phyloP scores from a whole-genome alignment of 2,329 filamentous ascomycete genomes.

The Epichloe festucae region DNA sequence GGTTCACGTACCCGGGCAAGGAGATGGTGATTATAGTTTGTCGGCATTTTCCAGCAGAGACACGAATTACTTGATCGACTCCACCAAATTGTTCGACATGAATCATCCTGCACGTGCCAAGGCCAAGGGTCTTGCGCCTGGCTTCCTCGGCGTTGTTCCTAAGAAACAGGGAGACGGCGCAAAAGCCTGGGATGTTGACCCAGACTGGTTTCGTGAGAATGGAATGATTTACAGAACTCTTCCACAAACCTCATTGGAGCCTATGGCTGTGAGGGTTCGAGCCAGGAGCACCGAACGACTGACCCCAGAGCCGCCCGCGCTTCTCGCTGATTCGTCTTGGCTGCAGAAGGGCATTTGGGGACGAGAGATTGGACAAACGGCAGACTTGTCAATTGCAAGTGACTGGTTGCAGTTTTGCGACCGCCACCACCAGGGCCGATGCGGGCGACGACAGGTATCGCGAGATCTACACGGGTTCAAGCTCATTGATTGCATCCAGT shows the following conservation, averaged over 20 bases:
- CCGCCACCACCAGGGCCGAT: conserved; percentile 20
- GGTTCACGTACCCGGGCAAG: conserved; percentile 19
- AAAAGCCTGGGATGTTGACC: conserved; percentile 17
- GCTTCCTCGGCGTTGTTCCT: conserved; percentile 20
- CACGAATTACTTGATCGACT: conserved; percentile 22
- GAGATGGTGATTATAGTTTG: conserved; percentile 17
- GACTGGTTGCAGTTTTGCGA: conserved; percentile 24
- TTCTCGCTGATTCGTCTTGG: conserved; percentile 11
- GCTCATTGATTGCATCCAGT: conserved; percentile 20
- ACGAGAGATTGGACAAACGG: conserved; percentile 16
- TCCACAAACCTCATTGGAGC: conserved; percentile 14
- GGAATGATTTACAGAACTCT: conserved; percentile 22
- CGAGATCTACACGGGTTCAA: conserved; percentile 18
- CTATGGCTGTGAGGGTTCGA: conserved; percentile 7
- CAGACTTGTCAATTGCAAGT: conserved; percentile 18
- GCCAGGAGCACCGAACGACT: conserved; percentile 5
- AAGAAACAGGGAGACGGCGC: conserved; percentile 18
- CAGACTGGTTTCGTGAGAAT: conserved; percentile 20
- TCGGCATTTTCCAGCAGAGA: conserved; percentile 22
- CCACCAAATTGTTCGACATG: conserved; percentile 18
- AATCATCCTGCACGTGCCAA: conserved; percentile 17
- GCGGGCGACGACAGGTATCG: conserved; percentile 14
- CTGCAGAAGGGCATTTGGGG: conserved; percentile 22
- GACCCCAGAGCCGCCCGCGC: conserved; percentile 4
- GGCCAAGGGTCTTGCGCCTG: conserved; percentile 16